Percentiles rank a stretch among this genome's conserved stretches.
phyloP scores from a whole-genome alignment of 345 rosid genomes.

The Brassica cretica region DNA sequence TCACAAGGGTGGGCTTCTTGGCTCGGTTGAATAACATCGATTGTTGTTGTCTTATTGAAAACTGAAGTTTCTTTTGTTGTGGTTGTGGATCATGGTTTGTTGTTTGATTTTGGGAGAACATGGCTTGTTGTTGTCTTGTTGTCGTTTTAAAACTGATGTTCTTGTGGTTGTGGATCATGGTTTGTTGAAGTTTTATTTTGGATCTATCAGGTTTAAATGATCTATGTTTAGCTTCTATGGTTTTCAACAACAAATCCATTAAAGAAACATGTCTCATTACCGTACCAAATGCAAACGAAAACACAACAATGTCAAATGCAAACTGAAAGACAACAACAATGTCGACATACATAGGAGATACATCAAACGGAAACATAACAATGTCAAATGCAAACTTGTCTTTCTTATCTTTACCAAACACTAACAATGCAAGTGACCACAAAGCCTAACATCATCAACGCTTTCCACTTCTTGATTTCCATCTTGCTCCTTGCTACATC shows the following conservation, averaged over 20 bases:
- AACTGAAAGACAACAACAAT: background rate
- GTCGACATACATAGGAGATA: background rate
- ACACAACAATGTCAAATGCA: background rate
- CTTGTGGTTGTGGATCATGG: background rate
- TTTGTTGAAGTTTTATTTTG: background rate
- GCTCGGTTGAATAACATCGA: too few relatives aligned
- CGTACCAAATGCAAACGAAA: background rate
- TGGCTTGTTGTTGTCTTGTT: too few relatives aligned
- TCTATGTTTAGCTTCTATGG: background rate
- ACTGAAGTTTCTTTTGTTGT: too few relatives aligned
- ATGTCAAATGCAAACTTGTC: background rate
- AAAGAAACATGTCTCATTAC: too few relatives aligned
- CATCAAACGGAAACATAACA: background rate
- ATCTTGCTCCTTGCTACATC: background rate
- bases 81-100: too few relatives aligned
- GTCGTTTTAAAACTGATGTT: too few relatives aligned
- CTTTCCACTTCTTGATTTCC: background rate
- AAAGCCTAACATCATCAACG: background rate
- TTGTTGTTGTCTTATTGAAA: too few relatives aligned
- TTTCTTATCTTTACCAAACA: background rate
- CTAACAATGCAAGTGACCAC: background rate
- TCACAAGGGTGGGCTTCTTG: too few relatives aligned
- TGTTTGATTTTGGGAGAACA: too few relatives aligned
- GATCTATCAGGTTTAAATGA: background rate
- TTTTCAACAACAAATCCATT: background rate